These are phyloP conservation scores for Coprinopsis cinerea DNA, from an alignment of 768 basidiomycete genomes.

Conservation along the genomic window DNA sequence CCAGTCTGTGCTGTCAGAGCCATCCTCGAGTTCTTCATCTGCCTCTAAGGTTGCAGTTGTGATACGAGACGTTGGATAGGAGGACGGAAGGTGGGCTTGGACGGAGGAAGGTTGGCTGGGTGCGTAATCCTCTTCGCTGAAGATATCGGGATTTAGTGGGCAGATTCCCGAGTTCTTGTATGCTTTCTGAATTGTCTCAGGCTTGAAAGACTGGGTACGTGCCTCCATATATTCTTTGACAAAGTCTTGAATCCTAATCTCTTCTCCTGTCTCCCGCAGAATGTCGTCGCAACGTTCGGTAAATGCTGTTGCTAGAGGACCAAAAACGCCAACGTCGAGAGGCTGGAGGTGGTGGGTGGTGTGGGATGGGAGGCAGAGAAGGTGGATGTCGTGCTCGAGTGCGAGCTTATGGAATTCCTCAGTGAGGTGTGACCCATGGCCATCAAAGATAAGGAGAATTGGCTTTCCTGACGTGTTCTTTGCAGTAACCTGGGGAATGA, in stretches of 20 bases:
- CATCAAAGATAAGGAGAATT: constrained; percentile 21
- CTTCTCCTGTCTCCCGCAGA: constrained; percentile 8
- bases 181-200: constrained; percentile 14
- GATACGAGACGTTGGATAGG: background rate
- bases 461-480: background rate
- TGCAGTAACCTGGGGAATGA: constrained; percentile 13
- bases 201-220: constrained; percentile 10
- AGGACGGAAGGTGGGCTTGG: constrained; percentile 11
- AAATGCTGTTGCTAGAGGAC: constrained; percentile 23
- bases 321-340: constrained; percentile 35
- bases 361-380: constrained; percentile 29
- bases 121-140: constrained; percentile 19
- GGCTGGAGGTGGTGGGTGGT: constrained; percentile 37
- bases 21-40: too few species aligned
- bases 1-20: too few species aligned
- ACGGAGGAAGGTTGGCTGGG: constrained; percentile 18
- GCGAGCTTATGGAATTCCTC: background rate
- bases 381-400: constrained; percentile 13
- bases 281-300: constrained; percentile 12
- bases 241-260: constrained; percentile 6
- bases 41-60: too few species aligned
- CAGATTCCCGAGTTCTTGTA: constrained; percentile 20
- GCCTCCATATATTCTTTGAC: constrained; percentile 19
- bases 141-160: constrained; percentile 21
- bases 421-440: constrained; percentile 18